A percentile compares a stretch with the other conserved stretches of the same genome.
Evolutionary conservation across 176 grass and related monocot genomes (phyloP).

Genomic region (Aegilops tauschii): DNA sequence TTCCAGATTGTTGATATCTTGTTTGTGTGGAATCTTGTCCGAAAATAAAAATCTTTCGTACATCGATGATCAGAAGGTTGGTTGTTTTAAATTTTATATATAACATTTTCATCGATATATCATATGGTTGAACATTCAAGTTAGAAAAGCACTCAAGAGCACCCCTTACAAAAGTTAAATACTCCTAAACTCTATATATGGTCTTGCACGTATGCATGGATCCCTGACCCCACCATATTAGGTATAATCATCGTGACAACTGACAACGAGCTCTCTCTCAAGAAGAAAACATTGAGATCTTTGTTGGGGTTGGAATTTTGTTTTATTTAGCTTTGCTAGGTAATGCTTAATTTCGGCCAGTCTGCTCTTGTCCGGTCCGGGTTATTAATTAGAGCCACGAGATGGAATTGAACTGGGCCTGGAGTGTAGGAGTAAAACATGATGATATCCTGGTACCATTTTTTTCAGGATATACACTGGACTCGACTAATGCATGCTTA

Average conservation of each 20-base stretch:
- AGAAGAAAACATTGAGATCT: no score
- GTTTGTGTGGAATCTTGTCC: slow-evolving; percentile 33
- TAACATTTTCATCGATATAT: neutral
- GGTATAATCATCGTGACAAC: neutral
- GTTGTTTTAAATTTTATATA: slow-evolving; percentile 30
- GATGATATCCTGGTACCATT: no score
- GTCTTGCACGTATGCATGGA: slow-evolving; percentile 7
- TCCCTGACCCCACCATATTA: neutral
- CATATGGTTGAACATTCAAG: neutral
- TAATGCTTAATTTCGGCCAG: neutral
- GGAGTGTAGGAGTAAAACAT: no score
- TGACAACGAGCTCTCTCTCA: no score
- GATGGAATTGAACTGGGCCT: neutral
- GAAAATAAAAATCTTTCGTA: neutral
- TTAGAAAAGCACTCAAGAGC: neutral
- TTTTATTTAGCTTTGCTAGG: neutral
- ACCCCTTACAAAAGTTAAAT: neutral
- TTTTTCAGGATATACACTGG: no score
- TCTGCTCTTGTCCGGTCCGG: no score
- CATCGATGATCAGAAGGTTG: slow-evolving; percentile 4
- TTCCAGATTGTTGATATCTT: slow-evolving; percentile 22
- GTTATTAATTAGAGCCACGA: neutral
- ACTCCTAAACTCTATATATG: neutral
- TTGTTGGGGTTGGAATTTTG: neutral
- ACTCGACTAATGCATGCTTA: no score